Evolutionary conservation across 1,139 yeast genomes (phyloP), one percentile per base, ranked within the genome.

Genomic region (Arxiozyma slooffiae): DNA sequence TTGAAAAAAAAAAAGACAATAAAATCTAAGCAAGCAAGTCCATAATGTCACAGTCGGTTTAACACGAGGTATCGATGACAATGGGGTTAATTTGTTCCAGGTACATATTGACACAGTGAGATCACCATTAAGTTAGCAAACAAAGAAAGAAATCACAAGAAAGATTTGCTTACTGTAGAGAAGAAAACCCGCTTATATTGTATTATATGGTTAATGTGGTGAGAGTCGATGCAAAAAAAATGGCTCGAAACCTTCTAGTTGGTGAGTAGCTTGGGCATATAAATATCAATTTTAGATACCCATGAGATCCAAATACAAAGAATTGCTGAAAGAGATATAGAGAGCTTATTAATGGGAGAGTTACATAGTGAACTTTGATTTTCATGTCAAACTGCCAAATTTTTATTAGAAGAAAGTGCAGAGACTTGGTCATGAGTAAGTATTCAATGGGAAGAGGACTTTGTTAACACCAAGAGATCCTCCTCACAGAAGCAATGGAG

Each of bases 91-190:
- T 44, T 66, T 92, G 2, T 73, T 71, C 22, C 86, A 85, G 60
- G 77, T 90, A 0, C 94, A 76, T 65, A 92, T 94, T 7, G 99
- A 94, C 63, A 94, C 99, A 0, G 98, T 94, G 38, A 98, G 99
- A 0, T 97, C 97, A 0, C 97, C 98, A 6, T 78, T 69, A 0
- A 72, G 84, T 41, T 94, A 94, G 64, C 95, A 86, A 61, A n/a
- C n/a, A n/a, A n/a, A n/a, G n/a, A n/a, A 79, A 76, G 21, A 92
- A 90, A 66, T 71, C 94, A 47, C 77, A 79, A 53, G 67, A 68
- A 26, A 68, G 78, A 49, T 94, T 94, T 62, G 51, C 77, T 94
- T 43, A 84, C 89, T 0, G 98, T 94, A n/a, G 79, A 95, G 17
- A 94, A 92, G 63, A 92, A 92, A 64, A 98, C 98, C n/a, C n/a